Percentiles rank a stretch among this genome's conserved stretches.
Evolutionary conservation across 2,329 filamentous ascomycete species (phyloP).

Genomic region (Epichloe scottii): DNA sequence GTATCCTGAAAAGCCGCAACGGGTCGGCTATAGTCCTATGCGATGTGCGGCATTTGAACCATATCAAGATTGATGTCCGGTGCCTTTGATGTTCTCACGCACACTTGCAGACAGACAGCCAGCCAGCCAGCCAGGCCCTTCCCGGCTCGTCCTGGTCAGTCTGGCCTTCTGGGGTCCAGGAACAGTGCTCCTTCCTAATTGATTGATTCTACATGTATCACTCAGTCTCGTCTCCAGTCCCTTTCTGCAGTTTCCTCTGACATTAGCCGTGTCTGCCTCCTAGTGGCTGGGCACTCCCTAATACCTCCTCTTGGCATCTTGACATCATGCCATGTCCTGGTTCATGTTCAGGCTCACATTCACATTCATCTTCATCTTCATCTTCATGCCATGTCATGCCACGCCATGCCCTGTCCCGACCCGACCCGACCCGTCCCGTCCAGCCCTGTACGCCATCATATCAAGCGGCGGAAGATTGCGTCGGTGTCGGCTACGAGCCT

Average conservation of each 20-base stretch:
- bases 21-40: no score
- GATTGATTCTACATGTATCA: no score
- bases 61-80: not conserved
- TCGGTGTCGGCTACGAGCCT: conserved; percentile 1
- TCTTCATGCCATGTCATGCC: not conserved
- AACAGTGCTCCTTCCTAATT: no score
- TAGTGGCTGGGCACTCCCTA: not conserved
- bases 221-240: no score
- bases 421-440: not conserved
- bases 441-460: not conserved
- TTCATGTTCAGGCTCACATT: not conserved
- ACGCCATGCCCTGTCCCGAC: not conserved
- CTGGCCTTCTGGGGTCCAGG: not conserved
- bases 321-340: not conserved
- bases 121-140: not conserved
- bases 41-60: no score
- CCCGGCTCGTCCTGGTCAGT: no score
- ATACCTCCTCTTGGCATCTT: no score
- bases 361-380: not conserved
- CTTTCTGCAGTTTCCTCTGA: not conserved
- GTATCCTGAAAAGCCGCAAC: no score
- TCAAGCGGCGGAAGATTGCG: conserved; percentile 4
- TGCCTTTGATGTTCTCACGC: not conserved
- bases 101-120: no score
- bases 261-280: not conserved